Evolutionary conservation across 139 green algal species (phyloP).

Genomic region (Chloropicon primus): DNA sequence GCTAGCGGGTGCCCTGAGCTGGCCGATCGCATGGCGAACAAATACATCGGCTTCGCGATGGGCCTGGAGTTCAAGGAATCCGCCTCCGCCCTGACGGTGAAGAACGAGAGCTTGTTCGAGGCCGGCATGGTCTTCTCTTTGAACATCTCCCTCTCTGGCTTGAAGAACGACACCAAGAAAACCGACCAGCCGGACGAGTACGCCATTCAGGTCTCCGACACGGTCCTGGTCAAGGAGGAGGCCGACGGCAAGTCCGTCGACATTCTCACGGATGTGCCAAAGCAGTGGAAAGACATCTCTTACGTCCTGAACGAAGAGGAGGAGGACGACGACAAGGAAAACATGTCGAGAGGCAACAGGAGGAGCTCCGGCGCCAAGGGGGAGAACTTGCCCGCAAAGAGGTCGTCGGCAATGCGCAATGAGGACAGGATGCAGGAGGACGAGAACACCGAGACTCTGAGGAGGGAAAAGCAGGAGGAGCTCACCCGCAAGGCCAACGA

Average conservation of each 20-base stretch:
- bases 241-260: constrained; percentile 32
- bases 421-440: constrained; percentile 6
- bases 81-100: constrained; percentile 27
- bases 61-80: constrained; percentile 73
- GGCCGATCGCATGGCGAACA: constrained; percentile 50
- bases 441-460: background rate
- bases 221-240: constrained; percentile 33
- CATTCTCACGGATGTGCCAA: constrained; percentile 36
- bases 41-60: constrained; percentile 76
- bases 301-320: constrained; percentile 42
- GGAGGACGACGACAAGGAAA: constrained; percentile 13
- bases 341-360: constrained; percentile 12
- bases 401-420: constrained; percentile 1
- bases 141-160: constrained; percentile 20
- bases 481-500: constrained; percentile 68
- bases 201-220: constrained; percentile 66
- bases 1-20: constrained; percentile 39
- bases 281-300: constrained; percentile 47
- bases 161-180: constrained; percentile 20
- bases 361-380: constrained; percentile 3
- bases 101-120: constrained; percentile 23
- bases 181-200: constrained; percentile 21
- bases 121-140: constrained; percentile 59
- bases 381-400: constrained; percentile 1
- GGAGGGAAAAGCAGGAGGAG: constrained; percentile 60